Percentiles rank a stretch among this genome's conserved stretches.
phyloP scores from a whole-genome alignment of 2,329 filamentous ascomycete genomes.

The Colletotrichum lupini region DNA sequence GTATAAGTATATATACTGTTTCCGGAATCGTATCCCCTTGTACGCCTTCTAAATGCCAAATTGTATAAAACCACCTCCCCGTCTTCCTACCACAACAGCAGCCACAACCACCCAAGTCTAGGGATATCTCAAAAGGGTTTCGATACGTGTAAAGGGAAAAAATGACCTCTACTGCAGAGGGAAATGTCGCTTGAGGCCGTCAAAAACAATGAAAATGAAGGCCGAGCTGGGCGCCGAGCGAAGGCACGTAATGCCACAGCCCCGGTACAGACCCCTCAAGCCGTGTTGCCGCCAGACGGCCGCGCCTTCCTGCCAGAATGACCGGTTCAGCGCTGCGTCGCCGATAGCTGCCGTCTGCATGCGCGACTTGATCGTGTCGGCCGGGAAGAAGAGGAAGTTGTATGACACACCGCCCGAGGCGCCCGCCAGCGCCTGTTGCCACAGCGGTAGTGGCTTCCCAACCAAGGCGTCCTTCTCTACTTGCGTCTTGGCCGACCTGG shows the following conservation, averaged over 20 bases:
- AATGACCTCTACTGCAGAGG: conserved; percentile 52
- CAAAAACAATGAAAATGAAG: conserved; percentile 96
- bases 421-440: conserved; percentile 89
- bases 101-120: conserved; percentile 27
- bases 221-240: conserved; percentile 95
- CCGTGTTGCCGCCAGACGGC: conserved; percentile 87
- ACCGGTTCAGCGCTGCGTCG: conserved; percentile 63
- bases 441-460: conserved; percentile 74
- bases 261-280: conserved; percentile 86
- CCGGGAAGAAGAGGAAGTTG: conserved; percentile 97
- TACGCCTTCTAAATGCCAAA: conserved; percentile 29
- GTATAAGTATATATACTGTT: background rate
- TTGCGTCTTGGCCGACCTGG: conserved; percentile 51
- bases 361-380: conserved; percentile 95
- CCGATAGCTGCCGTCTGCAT: conserved; percentile 90
- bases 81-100: background rate
- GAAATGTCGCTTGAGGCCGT: conserved; percentile 81
- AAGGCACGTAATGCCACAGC: conserved; percentile 92
- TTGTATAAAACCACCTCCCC: conserved; percentile 3
- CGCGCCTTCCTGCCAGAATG: conserved; percentile 78
- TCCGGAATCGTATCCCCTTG: conserved; percentile 9
- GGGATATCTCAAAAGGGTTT: conserved; percentile 23
- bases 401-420: conserved; percentile 92
- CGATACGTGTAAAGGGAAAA: conserved; percentile 13
- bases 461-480: conserved; percentile 53